A percentile compares a stretch with the other conserved stretches of the same genome.
Conservation (phyloP, 768 basidiomycete genomes). For the Hericium coralloides region DNA sequence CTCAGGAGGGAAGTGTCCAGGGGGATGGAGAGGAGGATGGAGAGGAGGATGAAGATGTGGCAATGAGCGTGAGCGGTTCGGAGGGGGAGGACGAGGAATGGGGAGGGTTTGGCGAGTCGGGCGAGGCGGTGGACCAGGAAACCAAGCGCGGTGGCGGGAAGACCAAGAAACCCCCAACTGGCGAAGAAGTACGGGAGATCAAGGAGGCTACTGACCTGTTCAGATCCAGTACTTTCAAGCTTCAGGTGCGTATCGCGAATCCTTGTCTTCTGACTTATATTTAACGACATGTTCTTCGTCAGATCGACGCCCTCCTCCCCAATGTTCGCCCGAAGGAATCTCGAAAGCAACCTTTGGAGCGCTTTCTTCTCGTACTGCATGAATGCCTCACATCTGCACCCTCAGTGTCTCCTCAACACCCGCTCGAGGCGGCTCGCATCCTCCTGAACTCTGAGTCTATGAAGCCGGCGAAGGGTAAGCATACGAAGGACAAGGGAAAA, state of each 20-base stretch:
- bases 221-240: conserved; percentile 73
- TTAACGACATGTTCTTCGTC: background rate
- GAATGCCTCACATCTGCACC: conserved; percentile 52
- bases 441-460: conserved; percentile 32
- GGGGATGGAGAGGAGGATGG: conserved; percentile 3
- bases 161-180: conserved; percentile 47
- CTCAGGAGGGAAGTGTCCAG: conserved; percentile 3
- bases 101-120: background rate
- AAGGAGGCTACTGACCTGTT: conserved; percentile 70
- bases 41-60: background rate
- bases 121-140: background rate
- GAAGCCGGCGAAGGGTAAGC: background rate
- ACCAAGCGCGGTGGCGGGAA: conserved; percentile 1
- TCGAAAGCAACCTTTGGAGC: conserved; percentile 49
- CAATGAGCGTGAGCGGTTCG: background rate
- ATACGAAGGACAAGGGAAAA: conserved; percentile 1
- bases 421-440: conserved; percentile 51
- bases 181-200: conserved; percentile 60
- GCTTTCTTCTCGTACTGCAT: conserved; percentile 62
- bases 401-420: conserved; percentile 48
- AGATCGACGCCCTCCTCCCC: conserved; percentile 78
- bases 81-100: conserved; percentile 2
- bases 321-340: conserved; percentile 62
- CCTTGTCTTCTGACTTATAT: background rate
- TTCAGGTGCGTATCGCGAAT: conserved; percentile 46